Base-by-base conservation (phyloP, 345 rosid genomes). In the Eutrema heterophyllum region DNA sequence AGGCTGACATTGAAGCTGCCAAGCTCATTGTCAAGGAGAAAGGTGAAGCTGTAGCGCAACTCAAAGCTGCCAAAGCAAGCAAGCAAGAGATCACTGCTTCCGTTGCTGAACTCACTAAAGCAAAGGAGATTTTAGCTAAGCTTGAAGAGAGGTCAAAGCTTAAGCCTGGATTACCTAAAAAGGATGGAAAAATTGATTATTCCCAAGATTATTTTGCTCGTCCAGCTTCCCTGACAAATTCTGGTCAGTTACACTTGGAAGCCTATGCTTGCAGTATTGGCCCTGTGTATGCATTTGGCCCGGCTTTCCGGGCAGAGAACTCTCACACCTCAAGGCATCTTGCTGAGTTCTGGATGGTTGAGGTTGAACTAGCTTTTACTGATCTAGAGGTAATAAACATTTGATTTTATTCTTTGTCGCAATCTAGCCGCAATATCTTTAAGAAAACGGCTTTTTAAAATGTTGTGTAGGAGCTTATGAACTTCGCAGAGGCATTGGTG, bases 401-500 rank as follows among this genome's bases (percentile, higher is more conserved):
- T 21, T 38, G 38, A 14, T 48, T 14, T 32, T 55, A 9, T 44
- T 18, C 33, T 24, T 26, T 3, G 41, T 35, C 24, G 6, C 0
- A 2, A 16, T 8, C 35, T 66, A 21, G 12, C 24, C 0, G 38
- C 36, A 58, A 41, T 56, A 3, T 52, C 50, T 59, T 59, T 78
- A 52, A 21, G 24, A 9, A 65, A 46, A 50, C 14, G 6, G 7
- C 1, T 21, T 21, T 57, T 6, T 8, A 0, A 10, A 32, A 50
- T 24, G 46, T 26, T 75, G 59, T 83, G 73, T 73, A 94, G 97
- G 92, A 91, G 70, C 95, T 88, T 81, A 94, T 94, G 97, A 89
- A 91, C 79, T 94, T 96, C 70, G 98, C 98, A 0, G 98, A 94
- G 85, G 95, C 97, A n/a, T 91, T 89, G 50, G 97, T 94, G 68